Percentiles rank a stretch among this genome's conserved stretches.
phyloP scores from a whole-genome alignment of 805 yeast genomes.

The Saturnispora ahearnii region DNA sequence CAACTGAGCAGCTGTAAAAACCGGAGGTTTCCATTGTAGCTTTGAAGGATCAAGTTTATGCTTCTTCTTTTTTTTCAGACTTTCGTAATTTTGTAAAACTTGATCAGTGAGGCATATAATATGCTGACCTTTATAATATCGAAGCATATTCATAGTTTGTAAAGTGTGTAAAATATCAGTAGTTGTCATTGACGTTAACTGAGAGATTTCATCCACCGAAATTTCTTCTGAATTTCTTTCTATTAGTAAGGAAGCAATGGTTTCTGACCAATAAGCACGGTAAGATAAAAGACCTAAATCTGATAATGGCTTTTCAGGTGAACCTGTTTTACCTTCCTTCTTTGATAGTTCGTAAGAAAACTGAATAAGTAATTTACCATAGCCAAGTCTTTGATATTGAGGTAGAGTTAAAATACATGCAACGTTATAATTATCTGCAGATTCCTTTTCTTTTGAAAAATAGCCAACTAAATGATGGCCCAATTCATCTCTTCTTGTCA shows the following conservation, averaged over 20 bases:
- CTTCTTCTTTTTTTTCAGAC: slow-evolving; percentile 51
- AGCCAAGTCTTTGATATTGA: slow-evolving; percentile 93
- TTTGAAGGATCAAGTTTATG: slow-evolving; percentile 66
- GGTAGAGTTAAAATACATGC: slow-evolving; percentile 96
- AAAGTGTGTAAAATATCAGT: slow-evolving; percentile 91
- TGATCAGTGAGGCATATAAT: slow-evolving; percentile 80
- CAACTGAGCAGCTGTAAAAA: slow-evolving; percentile 89
- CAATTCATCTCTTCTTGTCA: slow-evolving; percentile 80
- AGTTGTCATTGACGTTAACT: slow-evolving; percentile 88
- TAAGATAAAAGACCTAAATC: slow-evolving; percentile 90
- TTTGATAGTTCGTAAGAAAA: slow-evolving; percentile 87
- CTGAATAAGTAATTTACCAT: slow-evolving; percentile 83
- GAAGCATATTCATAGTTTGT: slow-evolving; percentile 79
- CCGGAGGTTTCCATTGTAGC: slow-evolving; percentile 90
- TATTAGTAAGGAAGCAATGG: slow-evolving; percentile 62
- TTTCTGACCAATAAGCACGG: slow-evolving; percentile 95
- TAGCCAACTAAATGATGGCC: slow-evolving; percentile 97
- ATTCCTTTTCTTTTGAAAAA: slow-evolving; percentile 93
- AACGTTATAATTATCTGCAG: slow-evolving; percentile 89
- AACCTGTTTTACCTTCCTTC: slow-evolving; percentile 84
- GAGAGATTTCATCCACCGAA: slow-evolving; percentile 79
- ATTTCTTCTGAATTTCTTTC: slow-evolving; percentile 48
- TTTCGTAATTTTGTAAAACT: slow-evolving; percentile 66
- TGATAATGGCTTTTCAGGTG: slow-evolving; percentile 95
- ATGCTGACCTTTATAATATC: slow-evolving; percentile 94